Percentiles rank a stretch among this genome's conserved stretches.
These are phyloP conservation scores for Cucumis melo DNA, from an alignment of 306 rosid genomes.

Conservation along the genomic window DNA sequence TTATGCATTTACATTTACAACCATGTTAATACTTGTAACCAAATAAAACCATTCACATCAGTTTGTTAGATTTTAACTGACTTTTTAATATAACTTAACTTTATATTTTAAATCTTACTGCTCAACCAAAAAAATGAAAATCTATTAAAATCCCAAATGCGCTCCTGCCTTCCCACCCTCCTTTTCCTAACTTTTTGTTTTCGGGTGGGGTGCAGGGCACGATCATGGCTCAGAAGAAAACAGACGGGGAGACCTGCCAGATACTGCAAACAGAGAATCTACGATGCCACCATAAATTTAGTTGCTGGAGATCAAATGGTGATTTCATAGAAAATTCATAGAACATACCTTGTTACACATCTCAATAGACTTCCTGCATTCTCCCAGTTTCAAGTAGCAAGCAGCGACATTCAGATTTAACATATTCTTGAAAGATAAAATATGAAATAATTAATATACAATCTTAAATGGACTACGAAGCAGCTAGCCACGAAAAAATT, in stretches of 20 bases:
- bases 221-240: too few species aligned
- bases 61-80: neutral
- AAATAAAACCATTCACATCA: neutral
- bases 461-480: conserved; percentile 4
- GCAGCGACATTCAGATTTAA: conserved; percentile 83
- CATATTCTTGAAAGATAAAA: conserved; percentile 51
- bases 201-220: too few species aligned
- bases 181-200: too few species aligned
- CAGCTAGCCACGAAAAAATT: neutral
- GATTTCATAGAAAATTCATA: conserved; percentile 1
- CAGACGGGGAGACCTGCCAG: too few species aligned
- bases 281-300: too few species aligned
- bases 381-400: conserved; percentile 72
- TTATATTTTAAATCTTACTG: too few species aligned
- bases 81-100: too few species aligned
- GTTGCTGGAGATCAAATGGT: neutral
- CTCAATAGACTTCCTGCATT: conserved; percentile 74
- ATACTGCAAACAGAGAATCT: too few species aligned
- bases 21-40: neutral
- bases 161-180: too few species aligned
- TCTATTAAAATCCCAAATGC: too few species aligned
- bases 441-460: neutral
- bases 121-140: too few species aligned
- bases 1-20: too few species aligned
- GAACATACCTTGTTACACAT: conserved; percentile 74